A percentile compares a stretch with the other conserved stretches of the same genome.
These are phyloP conservation scores for Penicillium janthinellum DNA, from an alignment of 2,329 filamentous ascomycete species.

Conservation along the genomic window DNA sequence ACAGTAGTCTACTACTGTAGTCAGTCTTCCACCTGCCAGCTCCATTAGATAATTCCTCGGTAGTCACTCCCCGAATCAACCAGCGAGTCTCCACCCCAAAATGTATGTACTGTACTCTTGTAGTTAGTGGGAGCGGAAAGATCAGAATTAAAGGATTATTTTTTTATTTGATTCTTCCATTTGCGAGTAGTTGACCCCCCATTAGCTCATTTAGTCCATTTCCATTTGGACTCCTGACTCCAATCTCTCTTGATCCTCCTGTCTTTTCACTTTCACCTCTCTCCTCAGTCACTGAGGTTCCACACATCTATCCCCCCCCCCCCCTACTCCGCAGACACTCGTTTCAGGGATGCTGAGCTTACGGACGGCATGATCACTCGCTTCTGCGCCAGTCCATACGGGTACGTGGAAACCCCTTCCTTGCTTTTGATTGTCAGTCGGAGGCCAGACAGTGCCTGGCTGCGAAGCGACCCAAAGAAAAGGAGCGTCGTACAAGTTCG, in stretches of 20 bases:
- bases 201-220: neutral
- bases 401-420: slow-evolving; percentile 16
- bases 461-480: neutral
- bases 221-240: slow-evolving; percentile 5
- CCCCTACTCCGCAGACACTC: neutral
- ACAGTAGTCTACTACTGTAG: too few relatives aligned
- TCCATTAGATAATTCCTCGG: slow-evolving; percentile 3
- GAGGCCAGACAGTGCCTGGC: slow-evolving; percentile 8
- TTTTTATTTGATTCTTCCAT: neutral
- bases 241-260: slow-evolving; percentile 4
- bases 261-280: neutral
- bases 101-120: too few relatives aligned
- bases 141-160: neutral
- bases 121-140: too few relatives aligned
- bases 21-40: neutral
- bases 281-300: neutral
- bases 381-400: slow-evolving; percentile 8
- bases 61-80: slow-evolving; percentile 5
- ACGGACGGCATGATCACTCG: slow-evolving; percentile 9
- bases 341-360: slow-evolving; percentile 2
- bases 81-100: slow-evolving; percentile 1
- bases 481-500: neutral
- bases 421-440: neutral
- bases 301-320: neutral
- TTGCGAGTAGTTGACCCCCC: neutral